These are phyloP conservation scores for Yamadazyma kitorensis DNA, from an alignment of 805 yeast genomes.

Conservation along the genomic window DNA sequence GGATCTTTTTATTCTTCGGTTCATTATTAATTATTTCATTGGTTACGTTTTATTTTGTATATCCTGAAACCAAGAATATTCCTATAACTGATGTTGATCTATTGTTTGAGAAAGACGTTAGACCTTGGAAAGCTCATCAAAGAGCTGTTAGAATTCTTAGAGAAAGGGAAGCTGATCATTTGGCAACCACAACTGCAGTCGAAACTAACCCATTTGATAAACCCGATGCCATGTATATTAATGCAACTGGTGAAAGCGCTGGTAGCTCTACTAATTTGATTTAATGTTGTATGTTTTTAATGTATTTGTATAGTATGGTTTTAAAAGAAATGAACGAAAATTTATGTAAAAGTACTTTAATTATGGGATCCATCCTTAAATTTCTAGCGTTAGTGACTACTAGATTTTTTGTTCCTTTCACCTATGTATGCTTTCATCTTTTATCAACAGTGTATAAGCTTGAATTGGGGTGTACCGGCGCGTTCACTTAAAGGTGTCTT, in stretches of 20 bases:
- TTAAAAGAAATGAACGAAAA: too few species aligned
- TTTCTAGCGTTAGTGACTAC: too few species aligned
- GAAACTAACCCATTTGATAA: conserved; percentile 6
- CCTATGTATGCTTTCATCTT: too few species aligned
- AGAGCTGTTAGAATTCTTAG: conserved; percentile 20
- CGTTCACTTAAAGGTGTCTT: too few species aligned
- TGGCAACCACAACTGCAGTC: too few species aligned
- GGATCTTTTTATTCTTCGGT: conserved; percentile 44
- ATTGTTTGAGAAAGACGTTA: conserved; percentile 25
- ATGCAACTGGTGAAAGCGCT: conserved; percentile 6
- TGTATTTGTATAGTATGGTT: background rate
- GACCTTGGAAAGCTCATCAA: conserved; percentile 30
- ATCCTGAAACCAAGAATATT: conserved; percentile 39
- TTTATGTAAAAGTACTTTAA: too few species aligned
- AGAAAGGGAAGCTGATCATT: conserved; percentile 2
- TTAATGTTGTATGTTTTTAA: background rate
- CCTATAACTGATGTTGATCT: conserved; percentile 33
- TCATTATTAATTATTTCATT: conserved; percentile 1
- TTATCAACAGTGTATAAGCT: too few species aligned
- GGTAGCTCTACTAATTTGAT: conserved; percentile 6
- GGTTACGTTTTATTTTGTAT: conserved; percentile 23
- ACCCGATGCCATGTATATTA: conserved; percentile 5
- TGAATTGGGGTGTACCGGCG: too few species aligned
- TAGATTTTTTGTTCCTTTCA: too few species aligned
- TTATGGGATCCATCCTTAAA: too few species aligned